Conservation (phyloP, 176 grass and related monocot species). For the Juncus inflexus region DNA sequence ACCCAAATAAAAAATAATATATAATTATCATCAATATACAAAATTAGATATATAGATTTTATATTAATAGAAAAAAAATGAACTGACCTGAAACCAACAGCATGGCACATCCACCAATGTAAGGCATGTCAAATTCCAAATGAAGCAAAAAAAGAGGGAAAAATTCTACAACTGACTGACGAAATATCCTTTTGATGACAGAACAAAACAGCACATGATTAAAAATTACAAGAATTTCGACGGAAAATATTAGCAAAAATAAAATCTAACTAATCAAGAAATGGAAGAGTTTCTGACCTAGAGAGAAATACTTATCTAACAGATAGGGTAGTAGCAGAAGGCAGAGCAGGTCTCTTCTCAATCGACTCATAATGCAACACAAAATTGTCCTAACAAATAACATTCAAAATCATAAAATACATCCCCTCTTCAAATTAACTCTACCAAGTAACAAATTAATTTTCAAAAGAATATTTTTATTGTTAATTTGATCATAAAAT, state of each 20-base stretch:
- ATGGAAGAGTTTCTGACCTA: slow-evolving; percentile 31
- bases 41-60: neutral
- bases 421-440: too few species aligned
- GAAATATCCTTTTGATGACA: slow-evolving; percentile 14
- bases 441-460: too few species aligned
- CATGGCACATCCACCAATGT: slow-evolving; percentile 18
- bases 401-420: neutral
- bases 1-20: neutral
- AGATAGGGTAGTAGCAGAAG: slow-evolving; percentile 38
- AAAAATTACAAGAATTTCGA: slow-evolving; percentile 12
- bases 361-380: slow-evolving; percentile 67
- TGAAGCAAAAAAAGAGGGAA: slow-evolving; percentile 16
- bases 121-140: slow-evolving; percentile 32
- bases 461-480: too few species aligned
- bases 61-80: neutral
- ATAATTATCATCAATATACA: neutral
- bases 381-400: slow-evolving; percentile 67
- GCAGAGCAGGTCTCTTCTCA: slow-evolving; percentile 65
- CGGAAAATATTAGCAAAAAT: neutral
- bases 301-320: slow-evolving; percentile 42
- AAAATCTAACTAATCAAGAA: slow-evolving; percentile 12
- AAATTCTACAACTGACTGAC: slow-evolving; percentile 28
- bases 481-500: neutral
- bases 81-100: slow-evolving; percentile 31
- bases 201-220: slow-evolving; percentile 18